phyloP scores from a whole-genome alignment of 2,329 filamentous ascomycete genomes.

The Pseudogymnoascus sp. region DNA sequence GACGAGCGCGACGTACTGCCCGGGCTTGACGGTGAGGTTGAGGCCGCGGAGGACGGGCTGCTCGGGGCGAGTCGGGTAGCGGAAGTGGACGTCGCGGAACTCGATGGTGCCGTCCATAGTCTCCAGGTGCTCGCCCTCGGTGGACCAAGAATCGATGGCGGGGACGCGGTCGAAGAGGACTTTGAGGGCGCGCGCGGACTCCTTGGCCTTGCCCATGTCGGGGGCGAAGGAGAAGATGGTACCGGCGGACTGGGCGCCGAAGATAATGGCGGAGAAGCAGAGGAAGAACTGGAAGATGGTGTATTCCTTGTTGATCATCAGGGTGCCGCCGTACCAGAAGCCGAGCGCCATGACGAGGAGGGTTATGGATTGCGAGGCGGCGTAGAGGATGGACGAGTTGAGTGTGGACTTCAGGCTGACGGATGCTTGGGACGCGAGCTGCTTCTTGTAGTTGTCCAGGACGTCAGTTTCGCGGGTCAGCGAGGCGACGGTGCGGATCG shows the following conservation, averaged over 20 bases:
- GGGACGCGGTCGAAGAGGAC: conserved; percentile 76
- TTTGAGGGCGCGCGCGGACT: conserved; percentile 73
- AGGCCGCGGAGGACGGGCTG: conserved; percentile 86
- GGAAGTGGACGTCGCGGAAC: conserved; percentile 88
- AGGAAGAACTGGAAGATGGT: conserved; percentile 83
- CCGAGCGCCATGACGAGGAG: conserved; percentile 79
- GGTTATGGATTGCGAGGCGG: conserved; percentile 72
- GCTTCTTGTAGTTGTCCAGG: conserved; percentile 57
- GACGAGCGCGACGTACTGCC: conserved; percentile 81
- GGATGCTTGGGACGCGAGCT: conserved; percentile 58
- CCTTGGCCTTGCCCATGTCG: conserved; percentile 87
- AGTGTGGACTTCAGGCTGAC: conserved; percentile 64
- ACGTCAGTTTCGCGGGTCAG: conserved; percentile 83
- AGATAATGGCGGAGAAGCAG: conserved; percentile 80
- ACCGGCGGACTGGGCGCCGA: conserved; percentile 85
- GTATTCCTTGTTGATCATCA: conserved; percentile 66
- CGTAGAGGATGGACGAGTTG: conserved; percentile 71
- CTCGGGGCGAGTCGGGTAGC: conserved; percentile 84
- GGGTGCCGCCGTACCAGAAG: conserved; percentile 83
- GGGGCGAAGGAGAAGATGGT: conserved; percentile 83
- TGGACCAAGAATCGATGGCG: conserved; percentile 71
- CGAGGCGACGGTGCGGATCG: conserved; percentile 87
- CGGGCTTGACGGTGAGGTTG: conserved; percentile 63
- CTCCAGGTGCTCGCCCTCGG: conserved; percentile 54
- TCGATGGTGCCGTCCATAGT: conserved; percentile 70